phyloP scores from a whole-genome alignment of 345 rosid species.

The Citrus hindsii region DNA sequence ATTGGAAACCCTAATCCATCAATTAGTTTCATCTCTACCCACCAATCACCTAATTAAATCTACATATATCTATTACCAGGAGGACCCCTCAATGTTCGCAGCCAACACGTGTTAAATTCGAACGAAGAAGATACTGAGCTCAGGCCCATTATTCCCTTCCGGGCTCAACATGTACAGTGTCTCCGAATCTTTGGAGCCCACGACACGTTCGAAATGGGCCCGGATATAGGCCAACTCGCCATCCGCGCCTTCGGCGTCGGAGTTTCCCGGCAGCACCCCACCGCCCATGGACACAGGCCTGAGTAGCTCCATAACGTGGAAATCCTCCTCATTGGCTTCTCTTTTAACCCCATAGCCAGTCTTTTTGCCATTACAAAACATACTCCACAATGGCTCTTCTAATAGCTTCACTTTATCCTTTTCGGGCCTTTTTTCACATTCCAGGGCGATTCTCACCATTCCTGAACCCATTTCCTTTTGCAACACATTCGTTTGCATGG shows the following conservation, averaged over 20 bases:
- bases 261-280: conserved; percentile 67
- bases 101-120: conserved; percentile 36
- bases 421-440: conserved; percentile 58
- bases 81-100: neutral
- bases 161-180: conserved; percentile 85
- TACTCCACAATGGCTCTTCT: conserved; percentile 77
- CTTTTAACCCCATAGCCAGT: conserved; percentile 64
- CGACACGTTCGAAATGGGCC: conserved; percentile 70
- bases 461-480: conserved; percentile 66
- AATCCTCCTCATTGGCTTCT: conserved; percentile 65
- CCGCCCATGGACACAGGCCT: conserved; percentile 87
- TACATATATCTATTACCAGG: neutral
- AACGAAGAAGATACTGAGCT: conserved; percentile 73
- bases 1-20: neutral
- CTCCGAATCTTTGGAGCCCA: conserved; percentile 87
- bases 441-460: conserved; percentile 74
- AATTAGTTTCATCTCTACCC: neutral
- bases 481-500: conserved; percentile 55
- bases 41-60: neutral
- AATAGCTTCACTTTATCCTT: conserved; percentile 47
- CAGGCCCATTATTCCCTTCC: conserved; percentile 75
- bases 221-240: conserved; percentile 75
- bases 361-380: conserved; percentile 82
- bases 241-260: conserved; percentile 64
- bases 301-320: conserved; percentile 72